Evolutionary conservation across 768 basidiomycete genomes (phyloP).

Genomic region (Boletus bicolor): DNA sequence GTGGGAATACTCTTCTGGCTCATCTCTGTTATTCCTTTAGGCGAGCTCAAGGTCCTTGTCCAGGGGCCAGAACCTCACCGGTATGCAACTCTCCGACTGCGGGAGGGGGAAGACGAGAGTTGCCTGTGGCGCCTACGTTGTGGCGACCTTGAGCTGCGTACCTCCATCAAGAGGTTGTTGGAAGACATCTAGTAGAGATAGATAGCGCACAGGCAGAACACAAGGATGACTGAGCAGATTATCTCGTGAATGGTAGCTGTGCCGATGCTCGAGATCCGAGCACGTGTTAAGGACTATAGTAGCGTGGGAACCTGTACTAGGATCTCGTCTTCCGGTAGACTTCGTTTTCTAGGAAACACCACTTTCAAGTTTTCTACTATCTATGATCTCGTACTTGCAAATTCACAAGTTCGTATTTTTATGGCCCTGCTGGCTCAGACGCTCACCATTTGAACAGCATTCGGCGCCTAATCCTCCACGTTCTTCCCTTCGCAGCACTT

Average conservation of each 20-base stretch:
- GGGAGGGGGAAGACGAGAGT: conserved; percentile 63
- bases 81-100: conserved; percentile 50
- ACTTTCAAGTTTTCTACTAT: conserved; percentile 15
- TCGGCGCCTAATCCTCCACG: conserved; percentile 37
- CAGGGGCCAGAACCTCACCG: conserved; percentile 21
- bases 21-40: conserved; percentile 32
- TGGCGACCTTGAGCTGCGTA: conserved; percentile 41
- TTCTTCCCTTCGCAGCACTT: conserved; percentile 59
- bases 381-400: conserved; percentile 51
- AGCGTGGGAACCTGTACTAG: not conserved
- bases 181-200: conserved; percentile 18
- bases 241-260: not conserved
- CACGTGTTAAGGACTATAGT: not conserved
- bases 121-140: conserved; percentile 72
- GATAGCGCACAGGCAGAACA: not conserved
- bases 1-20: not conserved
- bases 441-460: conserved; percentile 19
- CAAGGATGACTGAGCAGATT: too few species aligned
- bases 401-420: conserved; percentile 25
- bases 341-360: not conserved
- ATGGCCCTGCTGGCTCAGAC: not conserved
- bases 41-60: conserved; percentile 63
- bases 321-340: conserved; percentile 6
- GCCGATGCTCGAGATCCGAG: not conserved
- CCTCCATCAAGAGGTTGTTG: conserved; percentile 44